Percentiles rank a stretch among this genome's conserved stretches.
phyloP scores from a whole-genome alignment of 352 stramenopile species.

The Phytophthora hybrid region DNA sequence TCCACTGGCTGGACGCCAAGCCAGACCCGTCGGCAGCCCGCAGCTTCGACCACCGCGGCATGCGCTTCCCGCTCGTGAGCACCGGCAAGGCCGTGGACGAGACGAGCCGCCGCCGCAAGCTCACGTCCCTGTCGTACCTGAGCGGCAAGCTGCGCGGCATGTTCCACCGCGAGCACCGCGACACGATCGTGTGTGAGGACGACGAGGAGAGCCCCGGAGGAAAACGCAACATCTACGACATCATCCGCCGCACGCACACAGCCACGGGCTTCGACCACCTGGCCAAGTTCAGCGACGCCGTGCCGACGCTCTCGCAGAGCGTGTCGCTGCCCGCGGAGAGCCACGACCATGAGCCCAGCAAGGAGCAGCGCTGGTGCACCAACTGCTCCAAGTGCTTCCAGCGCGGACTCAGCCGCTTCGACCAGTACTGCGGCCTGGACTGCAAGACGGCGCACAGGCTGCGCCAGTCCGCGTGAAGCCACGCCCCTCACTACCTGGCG shows the following conservation, averaged over 20 bases:
- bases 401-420: conserved; percentile 68
- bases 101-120: conserved; percentile 56
- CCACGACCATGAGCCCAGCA: conserved; percentile 57
- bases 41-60: conserved; percentile 5
- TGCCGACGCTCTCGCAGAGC: conserved; percentile 25
- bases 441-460: conserved; percentile 71
- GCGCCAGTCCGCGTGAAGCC: conserved; percentile 44
- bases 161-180: conserved; percentile 63
- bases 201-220: conserved; percentile 53
- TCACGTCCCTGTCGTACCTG: conserved; percentile 71
- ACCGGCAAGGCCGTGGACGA: conserved; percentile 42
- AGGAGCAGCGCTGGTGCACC: conserved; percentile 77
- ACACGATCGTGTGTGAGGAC: conserved; percentile 67
- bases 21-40: conserved; percentile 15
- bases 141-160: conserved; percentile 58
- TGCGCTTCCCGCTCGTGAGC: conserved; percentile 15
- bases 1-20: conserved; percentile 11
- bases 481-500: conserved; percentile 37
- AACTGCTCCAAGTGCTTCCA: conserved; percentile 87
- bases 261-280: conserved; percentile 30
- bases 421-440: conserved; percentile 75
- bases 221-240: conserved; percentile 60
- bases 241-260: conserved; percentile 46
- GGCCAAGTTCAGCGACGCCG: conserved; percentile 32
- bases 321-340: conserved; percentile 24